phyloP scores from a whole-genome alignment of 441 rosid genomes.

The Sinapis alba region DNA sequence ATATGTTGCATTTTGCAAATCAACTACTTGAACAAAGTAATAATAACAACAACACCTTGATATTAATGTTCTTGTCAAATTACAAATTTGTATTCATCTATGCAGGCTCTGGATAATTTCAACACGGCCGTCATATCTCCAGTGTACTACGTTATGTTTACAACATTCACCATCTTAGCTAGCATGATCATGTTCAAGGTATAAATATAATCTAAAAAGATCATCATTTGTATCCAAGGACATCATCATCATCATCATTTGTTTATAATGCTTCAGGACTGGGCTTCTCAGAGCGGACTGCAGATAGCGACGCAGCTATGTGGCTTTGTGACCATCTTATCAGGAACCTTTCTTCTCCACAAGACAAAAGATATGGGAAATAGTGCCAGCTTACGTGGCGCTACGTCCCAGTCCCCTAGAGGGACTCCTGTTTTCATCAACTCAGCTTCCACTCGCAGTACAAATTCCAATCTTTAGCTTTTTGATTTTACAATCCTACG shows the following conservation, averaged over 20 bases:
- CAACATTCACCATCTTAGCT: constrained; percentile 82
- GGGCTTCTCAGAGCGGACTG: constrained; percentile 69
- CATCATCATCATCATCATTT: background rate
- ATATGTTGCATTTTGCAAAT: constrained; percentile 62
- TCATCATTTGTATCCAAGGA: background rate
- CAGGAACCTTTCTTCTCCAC: constrained; percentile 61
- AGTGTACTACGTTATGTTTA: constrained; percentile 83
- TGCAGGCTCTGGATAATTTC: constrained; percentile 86
- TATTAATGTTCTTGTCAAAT: too few species aligned
- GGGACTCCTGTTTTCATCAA: too few species aligned
- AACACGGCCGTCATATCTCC: constrained; percentile 86
- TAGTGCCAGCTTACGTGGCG: too few species aligned
- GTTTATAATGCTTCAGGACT: constrained; percentile 59
- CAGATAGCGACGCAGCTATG: constrained; percentile 73
- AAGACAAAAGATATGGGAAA: constrained; percentile 61
- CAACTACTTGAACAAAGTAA: constrained; percentile 85
- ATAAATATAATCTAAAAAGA: background rate
- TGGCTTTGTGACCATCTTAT: constrained; percentile 60
- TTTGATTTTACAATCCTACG: too few species aligned
- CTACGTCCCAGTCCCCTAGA: too few species aligned
- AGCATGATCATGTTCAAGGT: constrained; percentile 96
- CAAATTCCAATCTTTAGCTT: too few species aligned
- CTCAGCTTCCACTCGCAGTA: too few species aligned
- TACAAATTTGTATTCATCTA: constrained; percentile 6
- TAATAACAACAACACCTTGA: background rate